phyloP scores from a whole-genome alignment of 192 early-diverging fungal genomes.

The Backusella tarrabulga region DNA sequence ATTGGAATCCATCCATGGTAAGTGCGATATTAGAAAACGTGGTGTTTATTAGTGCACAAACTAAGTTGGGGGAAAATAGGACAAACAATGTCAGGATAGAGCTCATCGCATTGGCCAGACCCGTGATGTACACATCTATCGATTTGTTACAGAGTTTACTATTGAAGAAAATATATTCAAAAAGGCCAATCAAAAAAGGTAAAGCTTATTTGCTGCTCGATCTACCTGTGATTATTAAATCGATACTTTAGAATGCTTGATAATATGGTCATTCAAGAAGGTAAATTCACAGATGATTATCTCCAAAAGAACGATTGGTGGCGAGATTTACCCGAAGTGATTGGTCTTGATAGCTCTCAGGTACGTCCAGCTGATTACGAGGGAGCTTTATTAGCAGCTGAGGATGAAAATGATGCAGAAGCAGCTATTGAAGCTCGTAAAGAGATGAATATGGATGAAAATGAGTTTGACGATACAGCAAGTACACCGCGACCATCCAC shows the following conservation, averaged over 20 bases:
- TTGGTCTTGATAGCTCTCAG: conserved; percentile 33
- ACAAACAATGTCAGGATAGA: conserved; percentile 68
- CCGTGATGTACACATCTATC: conserved; percentile 75
- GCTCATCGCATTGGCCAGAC: conserved; percentile 69
- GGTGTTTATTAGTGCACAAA: conserved; percentile 28
- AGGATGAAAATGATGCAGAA: conserved; percentile 59
- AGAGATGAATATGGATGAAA: conserved; percentile 41
- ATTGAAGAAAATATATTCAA: conserved; percentile 78
- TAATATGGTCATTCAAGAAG: conserved; percentile 78
- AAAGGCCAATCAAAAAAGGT: conserved; percentile 75
- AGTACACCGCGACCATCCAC: conserved; percentile 13
- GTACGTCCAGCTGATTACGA: conserved; percentile 46
- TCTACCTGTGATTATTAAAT: background rate
- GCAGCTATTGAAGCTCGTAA: conserved; percentile 37
- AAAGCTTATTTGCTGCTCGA: background rate
- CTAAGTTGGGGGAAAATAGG: conserved; percentile 26
- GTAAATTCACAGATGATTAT: conserved; percentile 70
- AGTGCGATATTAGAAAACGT: background rate
- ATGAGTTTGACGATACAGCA: conserved; percentile 54
- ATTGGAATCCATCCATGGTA: conserved; percentile 76
- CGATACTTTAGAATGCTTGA: conserved; percentile 55
- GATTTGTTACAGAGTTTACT: conserved; percentile 69
- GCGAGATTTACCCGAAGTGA: conserved; percentile 54
- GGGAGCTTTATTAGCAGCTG: conserved; percentile 56
- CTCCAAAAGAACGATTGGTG: conserved; percentile 65